Base-by-base conservation (phyloP, 805 yeast species). In the Monosporozyma unispora region DNA sequence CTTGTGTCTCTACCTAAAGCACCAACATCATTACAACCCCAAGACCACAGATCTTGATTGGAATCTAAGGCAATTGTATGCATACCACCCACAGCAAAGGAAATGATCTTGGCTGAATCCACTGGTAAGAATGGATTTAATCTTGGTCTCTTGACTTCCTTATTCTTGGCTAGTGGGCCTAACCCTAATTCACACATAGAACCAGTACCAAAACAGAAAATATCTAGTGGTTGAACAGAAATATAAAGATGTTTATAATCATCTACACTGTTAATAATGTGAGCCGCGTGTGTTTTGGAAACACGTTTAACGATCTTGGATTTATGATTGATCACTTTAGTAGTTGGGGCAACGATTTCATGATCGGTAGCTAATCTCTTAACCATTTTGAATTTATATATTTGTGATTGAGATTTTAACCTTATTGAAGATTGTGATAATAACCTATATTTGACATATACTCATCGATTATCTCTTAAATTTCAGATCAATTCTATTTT, bases 161-260 rank as follows among this genome's bases (percentile, higher is more conserved):
- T 88, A 35, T 88, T 91, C 56, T 77, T 84, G 2, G 95, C 87
- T n/a, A 74, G 78, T 9, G 98, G 98, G 1, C 99, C 99, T n/a
- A 93, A 73, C 1, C 99, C 99, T 27, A 93, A 74, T 65, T 93
- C 99, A 72, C 97, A 89, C 93, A 93, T 91, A 0, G 96, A 82
- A 1, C 99, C 99, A 1, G 95, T 79, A 39, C 99, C 99, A 85
- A 95, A 93, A 35, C 87, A 95, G 63, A 86, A 91, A 2, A 93
- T 74, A 61, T 89, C 93, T 48, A 91, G 69, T 19, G 78, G 75
- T 23, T 71, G 52, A 14, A 60, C 61, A 23, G 66, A 59, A 9
- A 58, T 45, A 47, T 70, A 55, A 57, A 67, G 23, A 56, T 60
- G 58, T 54, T 62, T 60, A 53, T 67, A 51, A 64, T 71, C 66